A percentile compares a stretch with the other conserved stretches of the same genome.
Evolutionary conservation across 2,329 filamentous ascomycete genomes (phyloP).

Genomic region (Paraconiothyrium brasiliense): DNA sequence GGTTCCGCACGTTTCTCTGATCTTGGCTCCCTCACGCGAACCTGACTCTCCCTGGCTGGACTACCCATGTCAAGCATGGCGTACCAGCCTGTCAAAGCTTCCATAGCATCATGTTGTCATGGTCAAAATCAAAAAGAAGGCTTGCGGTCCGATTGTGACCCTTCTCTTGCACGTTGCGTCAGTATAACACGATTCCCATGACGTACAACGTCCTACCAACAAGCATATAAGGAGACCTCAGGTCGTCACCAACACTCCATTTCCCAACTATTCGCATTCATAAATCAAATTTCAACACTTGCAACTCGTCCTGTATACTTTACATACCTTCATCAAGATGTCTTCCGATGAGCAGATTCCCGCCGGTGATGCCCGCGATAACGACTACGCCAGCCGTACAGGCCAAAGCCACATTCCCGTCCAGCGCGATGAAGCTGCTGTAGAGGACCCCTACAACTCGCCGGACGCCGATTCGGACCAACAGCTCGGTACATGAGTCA

Average conservation of each 20-base stretch:
- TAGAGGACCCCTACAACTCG: slow-evolving; percentile 58
- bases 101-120: slow-evolving; percentile 13
- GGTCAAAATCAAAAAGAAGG: background rate
- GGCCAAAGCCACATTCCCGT: slow-evolving; percentile 58
- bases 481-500: slow-evolving; percentile 53
- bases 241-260: background rate
- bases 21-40: background rate
- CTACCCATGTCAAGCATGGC: slow-evolving; percentile 4
- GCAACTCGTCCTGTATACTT: background rate
- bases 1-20: background rate
- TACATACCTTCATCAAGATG: slow-evolving; percentile 32
- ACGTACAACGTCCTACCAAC: slow-evolving; percentile 12
- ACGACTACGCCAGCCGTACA: slow-evolving; percentile 58
- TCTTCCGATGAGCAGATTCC: slow-evolving; percentile 45
- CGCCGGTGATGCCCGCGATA: slow-evolving; percentile 48
- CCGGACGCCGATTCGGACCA: slow-evolving; percentile 58
- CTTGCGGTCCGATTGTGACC: background rate
- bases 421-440: slow-evolving; percentile 55
- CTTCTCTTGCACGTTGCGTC: background rate
- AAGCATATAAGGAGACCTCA: background rate
- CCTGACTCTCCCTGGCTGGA: background rate
- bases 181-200: slow-evolving; percentile 1
- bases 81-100: background rate
- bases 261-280: background rate
- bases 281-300: too few species aligned